Conservation (phyloP, 305 asterid species). For the Stenogyne calaminthoides region DNA sequence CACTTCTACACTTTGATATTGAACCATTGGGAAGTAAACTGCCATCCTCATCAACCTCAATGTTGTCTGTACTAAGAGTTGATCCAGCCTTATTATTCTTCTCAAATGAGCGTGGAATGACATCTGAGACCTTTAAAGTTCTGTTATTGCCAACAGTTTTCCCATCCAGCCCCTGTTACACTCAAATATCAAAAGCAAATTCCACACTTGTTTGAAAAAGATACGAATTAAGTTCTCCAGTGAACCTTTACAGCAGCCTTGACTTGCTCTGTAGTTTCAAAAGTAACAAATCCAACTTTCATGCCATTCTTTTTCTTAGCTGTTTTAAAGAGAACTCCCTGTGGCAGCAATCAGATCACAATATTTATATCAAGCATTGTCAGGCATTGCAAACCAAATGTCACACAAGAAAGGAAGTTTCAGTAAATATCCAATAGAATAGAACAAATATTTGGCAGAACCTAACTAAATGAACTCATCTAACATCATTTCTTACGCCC, state of each 20-base stretch:
- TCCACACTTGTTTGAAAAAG: background rate
- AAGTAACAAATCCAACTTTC: constrained; percentile 84
- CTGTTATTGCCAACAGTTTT: constrained; percentile 69
- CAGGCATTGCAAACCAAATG: background rate
- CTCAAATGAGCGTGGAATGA: constrained; percentile 71
- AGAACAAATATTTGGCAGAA: background rate
- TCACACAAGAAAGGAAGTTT: background rate
- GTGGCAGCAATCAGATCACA: constrained; percentile 22
- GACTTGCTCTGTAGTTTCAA: constrained; percentile 63
- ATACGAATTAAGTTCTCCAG: background rate
- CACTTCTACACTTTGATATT: constrained; percentile 58
- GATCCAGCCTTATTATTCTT: constrained; percentile 45
- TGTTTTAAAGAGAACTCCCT: constrained; percentile 68
- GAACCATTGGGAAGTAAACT: constrained; percentile 39
- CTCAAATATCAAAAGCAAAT: constrained; percentile 28
- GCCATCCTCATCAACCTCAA: constrained; percentile 49
- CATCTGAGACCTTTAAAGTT: constrained; percentile 74
- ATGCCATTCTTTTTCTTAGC: constrained; percentile 96
- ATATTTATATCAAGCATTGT: constrained; percentile 20
- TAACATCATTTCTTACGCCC: background rate
- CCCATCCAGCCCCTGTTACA: constrained; percentile 76
- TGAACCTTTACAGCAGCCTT: constrained; percentile 60
- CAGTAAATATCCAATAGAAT: background rate
- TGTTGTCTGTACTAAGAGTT: constrained; percentile 30
- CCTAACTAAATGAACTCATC: background rate